Conservation (phyloP, 2,329 filamentous ascomycete species). For the Aspergillus brunneoviolaceus region DNA sequence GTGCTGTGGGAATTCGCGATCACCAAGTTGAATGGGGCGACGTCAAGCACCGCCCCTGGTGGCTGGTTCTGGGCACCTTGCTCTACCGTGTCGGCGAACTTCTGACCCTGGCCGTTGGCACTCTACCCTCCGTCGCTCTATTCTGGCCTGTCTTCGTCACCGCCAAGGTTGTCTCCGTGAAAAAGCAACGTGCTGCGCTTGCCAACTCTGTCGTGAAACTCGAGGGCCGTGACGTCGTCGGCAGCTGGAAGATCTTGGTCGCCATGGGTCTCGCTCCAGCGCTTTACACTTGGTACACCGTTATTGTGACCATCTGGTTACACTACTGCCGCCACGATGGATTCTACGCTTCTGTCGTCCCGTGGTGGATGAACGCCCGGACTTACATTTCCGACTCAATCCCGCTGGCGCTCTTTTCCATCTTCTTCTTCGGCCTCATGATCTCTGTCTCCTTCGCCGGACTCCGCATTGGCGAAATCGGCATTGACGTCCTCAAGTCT, state of each 20-base stretch:
- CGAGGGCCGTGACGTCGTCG: constrained; percentile 83
- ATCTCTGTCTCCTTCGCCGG: constrained; percentile 85
- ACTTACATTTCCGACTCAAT: constrained; percentile 5
- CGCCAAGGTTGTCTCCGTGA: constrained; percentile 76
- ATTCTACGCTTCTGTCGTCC: constrained; percentile 75
- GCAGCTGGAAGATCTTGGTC: constrained; percentile 92
- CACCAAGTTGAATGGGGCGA: constrained; percentile 80
- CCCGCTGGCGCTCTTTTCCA: constrained; percentile 34
- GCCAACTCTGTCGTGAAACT: constrained; percentile 87
- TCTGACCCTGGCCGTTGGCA: constrained; percentile 70
- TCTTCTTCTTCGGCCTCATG: constrained; percentile 68
- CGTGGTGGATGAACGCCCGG: constrained; percentile 60
- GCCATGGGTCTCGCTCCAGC: constrained; percentile 78
- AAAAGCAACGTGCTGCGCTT: constrained; percentile 79
- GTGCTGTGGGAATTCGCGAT: constrained; percentile 82
- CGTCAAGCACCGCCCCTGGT: constrained; percentile 64
- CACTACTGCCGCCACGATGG: constrained; percentile 80
- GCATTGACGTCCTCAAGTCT: constrained; percentile 98
- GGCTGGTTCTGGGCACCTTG: constrained; percentile 70
- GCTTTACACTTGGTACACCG: constrained; percentile 78
- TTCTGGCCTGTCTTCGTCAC: constrained; percentile 87
- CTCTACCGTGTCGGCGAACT: constrained; percentile 80
- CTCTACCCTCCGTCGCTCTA: constrained; percentile 80
- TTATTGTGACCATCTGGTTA: constrained; percentile 71
- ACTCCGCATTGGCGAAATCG: constrained; percentile 92